Conservation (phyloP, 2,329 filamentous ascomycete species). For the Furcasterigmium sp. region DNA sequence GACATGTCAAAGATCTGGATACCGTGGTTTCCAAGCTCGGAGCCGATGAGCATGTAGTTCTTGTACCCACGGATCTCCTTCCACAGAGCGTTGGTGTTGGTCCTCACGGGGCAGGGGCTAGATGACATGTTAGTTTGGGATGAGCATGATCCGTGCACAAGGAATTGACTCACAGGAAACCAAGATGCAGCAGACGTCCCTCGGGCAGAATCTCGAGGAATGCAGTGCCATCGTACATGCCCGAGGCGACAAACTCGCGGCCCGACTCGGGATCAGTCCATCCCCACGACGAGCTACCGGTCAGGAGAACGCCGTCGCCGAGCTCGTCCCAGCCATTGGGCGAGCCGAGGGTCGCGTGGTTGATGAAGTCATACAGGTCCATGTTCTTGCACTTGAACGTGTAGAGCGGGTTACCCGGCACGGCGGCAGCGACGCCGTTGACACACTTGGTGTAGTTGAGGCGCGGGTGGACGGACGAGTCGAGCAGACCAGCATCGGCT, state of each 20-base stretch:
- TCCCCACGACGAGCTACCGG: conserved; percentile 29
- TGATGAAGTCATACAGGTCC: conserved; percentile 49
- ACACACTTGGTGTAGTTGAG: conserved; percentile 16
- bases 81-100: conserved; percentile 16
- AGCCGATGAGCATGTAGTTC: conserved; percentile 24
- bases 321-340: conserved; percentile 13
- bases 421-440: conserved; percentile 14
- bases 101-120: conserved; percentile 17
- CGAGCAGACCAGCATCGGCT: conserved; percentile 13
- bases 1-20: conserved; percentile 58
- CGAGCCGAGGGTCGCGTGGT: conserved; percentile 45
- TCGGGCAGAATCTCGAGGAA: conserved; percentile 36
- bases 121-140: conserved; percentile 3
- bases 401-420: conserved; percentile 14
- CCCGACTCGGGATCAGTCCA: conserved; percentile 34
- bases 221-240: conserved; percentile 31
- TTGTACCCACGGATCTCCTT: conserved; percentile 26
- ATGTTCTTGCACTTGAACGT: conserved; percentile 23
- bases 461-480: conserved; percentile 15
- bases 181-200: conserved; percentile 36
- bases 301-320: conserved; percentile 10
- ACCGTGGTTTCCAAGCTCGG: conserved; percentile 38
- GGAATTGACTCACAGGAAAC: conserved; percentile 18
- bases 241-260: conserved; percentile 14
- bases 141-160: not conserved